phyloP scores from a whole-genome alignment of 306 rosid genomes.

The Begonia masoniana region DNA sequence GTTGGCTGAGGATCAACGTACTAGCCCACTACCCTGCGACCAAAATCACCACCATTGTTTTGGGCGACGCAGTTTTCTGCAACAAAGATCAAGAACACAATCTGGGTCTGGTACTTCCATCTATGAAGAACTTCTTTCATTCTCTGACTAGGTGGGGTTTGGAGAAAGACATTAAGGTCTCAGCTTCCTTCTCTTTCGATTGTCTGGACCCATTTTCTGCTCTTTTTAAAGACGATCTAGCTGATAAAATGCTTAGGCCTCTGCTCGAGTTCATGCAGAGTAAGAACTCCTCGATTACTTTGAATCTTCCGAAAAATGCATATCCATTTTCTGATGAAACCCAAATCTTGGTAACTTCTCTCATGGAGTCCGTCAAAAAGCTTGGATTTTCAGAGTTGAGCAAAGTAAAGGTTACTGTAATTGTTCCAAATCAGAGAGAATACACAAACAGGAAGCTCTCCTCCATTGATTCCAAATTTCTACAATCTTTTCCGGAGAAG shows the following conservation, averaged over 20 bases:
- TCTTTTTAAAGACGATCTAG: constrained; percentile 17
- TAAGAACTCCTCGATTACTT: constrained; percentile 46
- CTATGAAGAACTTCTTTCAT: constrained; percentile 52
- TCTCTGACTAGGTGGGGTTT: constrained; percentile 82
- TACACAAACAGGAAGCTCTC: constrained; percentile 42
- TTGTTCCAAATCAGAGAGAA: constrained; percentile 17
- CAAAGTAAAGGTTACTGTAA: constrained; percentile 22
- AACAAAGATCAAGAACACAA: constrained; percentile 17
- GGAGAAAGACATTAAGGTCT: constrained; percentile 55
- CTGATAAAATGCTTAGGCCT: constrained; percentile 21
- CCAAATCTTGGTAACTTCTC: constrained; percentile 28
- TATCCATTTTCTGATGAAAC: constrained; percentile 27
- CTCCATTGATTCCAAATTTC: constrained; percentile 15
- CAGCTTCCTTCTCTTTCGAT: constrained; percentile 29
- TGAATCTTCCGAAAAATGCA: constrained; percentile 24
- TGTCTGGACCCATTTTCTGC: constrained; percentile 22
- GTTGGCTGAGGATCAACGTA: constrained; percentile 54
- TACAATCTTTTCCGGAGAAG: constrained; percentile 31
- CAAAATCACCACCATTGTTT: constrained; percentile 58
- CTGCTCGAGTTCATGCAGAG: constrained; percentile 32
- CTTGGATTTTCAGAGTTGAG: constrained; percentile 31
- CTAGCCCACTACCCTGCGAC: constrained; percentile 54
- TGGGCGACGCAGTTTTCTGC: constrained; percentile 29
- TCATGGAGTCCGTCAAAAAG: constrained; percentile 34
- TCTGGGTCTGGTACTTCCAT: constrained; percentile 21